Evolutionary conservation across 345 rosid species (phyloP).

Genomic region (Mercurialis annua): DNA sequence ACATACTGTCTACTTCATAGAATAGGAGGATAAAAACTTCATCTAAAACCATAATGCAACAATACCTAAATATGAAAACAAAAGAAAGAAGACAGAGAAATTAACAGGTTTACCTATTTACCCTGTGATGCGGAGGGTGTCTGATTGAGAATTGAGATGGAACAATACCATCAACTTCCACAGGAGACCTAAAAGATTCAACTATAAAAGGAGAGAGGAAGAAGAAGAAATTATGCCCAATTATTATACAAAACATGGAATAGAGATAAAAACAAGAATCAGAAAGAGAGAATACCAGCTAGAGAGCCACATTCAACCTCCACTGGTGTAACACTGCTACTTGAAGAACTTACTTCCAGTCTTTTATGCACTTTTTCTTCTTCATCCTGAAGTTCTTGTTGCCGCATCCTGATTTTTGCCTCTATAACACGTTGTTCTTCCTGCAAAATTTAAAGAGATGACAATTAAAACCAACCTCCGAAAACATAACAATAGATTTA

Average conservation of each 20-base stretch:
- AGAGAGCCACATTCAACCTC: conserved; percentile 53
- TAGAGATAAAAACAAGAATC: conserved; percentile 4
- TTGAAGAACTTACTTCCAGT: conserved; percentile 60
- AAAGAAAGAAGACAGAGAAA: not conserved
- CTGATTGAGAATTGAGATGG: conserved; percentile 44
- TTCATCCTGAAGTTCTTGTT: conserved; percentile 82
- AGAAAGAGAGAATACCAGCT: conserved; percentile 40
- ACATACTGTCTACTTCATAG: not conserved
- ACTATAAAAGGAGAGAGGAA: conserved; percentile 36
- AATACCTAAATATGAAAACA: not conserved
- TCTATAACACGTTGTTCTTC: conserved; percentile 98
- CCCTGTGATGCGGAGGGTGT: conserved; percentile 41
- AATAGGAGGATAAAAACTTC: not conserved
- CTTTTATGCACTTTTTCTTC: conserved; percentile 83
- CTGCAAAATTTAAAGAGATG: conserved; percentile 33
- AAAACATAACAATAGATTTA: conserved; percentile 3
- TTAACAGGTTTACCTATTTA: conserved; percentile 49
- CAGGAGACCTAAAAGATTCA: conserved; percentile 42
- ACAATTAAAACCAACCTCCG: not conserved
- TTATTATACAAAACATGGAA: not conserved
- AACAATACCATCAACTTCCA: conserved; percentile 47
- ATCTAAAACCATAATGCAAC: not conserved
- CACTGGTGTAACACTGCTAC: conserved; percentile 42
- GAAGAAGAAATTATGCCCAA: not conserved
- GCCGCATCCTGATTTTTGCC: conserved; percentile 88